phyloP scores from a whole-genome alignment of 305 asterid species.

The Fraxinus paxiana region DNA sequence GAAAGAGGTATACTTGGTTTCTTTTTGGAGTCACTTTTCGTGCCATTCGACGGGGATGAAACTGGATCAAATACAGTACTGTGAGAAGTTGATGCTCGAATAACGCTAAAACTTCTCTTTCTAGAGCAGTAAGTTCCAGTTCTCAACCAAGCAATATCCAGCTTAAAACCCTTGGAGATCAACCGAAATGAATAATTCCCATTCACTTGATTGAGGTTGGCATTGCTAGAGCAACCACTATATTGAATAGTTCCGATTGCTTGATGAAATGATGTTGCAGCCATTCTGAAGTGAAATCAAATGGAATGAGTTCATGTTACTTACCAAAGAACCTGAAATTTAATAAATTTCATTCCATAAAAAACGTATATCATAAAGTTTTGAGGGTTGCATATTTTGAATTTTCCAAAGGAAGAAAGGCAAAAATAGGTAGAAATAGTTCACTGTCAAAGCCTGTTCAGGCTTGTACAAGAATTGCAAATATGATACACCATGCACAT shows the following conservation, averaged over 20 bases:
- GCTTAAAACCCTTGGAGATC: slow-evolving; percentile 48
- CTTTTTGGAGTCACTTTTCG: slow-evolving; percentile 51
- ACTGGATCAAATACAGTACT: slow-evolving; percentile 50
- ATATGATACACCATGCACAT: not conserved
- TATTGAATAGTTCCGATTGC: slow-evolving; percentile 50
- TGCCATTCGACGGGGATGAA: slow-evolving; percentile 48
- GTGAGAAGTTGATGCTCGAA: slow-evolving; percentile 58
- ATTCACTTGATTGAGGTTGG: slow-evolving; percentile 44
- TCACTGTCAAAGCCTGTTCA: not conserved
- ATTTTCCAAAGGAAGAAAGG: not conserved
- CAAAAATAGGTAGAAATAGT: not conserved
- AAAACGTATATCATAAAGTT: not conserved
- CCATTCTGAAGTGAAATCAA: slow-evolving; percentile 53
- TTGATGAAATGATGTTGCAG: slow-evolving; percentile 53
- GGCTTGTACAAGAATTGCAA: not conserved
- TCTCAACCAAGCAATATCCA: slow-evolving; percentile 39
- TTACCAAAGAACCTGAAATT: not conserved
- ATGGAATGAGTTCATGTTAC: not conserved
- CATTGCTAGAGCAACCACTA: slow-evolving; percentile 30
- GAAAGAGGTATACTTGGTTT: slow-evolving; percentile 54
- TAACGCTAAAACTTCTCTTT: slow-evolving; percentile 36
- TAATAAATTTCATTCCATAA: not conserved
- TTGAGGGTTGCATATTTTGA: not conserved
- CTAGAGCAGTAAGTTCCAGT: slow-evolving; percentile 36
- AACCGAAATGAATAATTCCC: slow-evolving; percentile 46